These are phyloP conservation scores for Cucurbita ficifolia DNA, from an alignment of 306 rosid genomes.

Conservation along the genomic window DNA sequence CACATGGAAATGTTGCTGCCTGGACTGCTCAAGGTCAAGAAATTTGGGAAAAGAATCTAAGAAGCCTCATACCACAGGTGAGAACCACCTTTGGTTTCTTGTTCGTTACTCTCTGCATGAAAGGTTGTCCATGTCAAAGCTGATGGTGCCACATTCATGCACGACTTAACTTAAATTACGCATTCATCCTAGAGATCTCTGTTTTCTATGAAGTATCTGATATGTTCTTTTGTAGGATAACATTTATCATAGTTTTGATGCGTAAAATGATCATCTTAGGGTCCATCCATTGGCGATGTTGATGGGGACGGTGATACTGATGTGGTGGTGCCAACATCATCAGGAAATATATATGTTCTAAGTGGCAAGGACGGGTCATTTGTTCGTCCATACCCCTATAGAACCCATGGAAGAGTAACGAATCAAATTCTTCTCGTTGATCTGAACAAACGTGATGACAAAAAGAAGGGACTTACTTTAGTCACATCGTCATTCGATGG, in stretches of 20 bases:
- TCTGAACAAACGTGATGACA: slow-evolving; percentile 59
- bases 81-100: neutral
- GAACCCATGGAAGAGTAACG: slow-evolving; percentile 94
- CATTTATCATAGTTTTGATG: neutral
- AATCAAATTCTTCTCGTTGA: slow-evolving; percentile 88
- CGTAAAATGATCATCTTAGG: slow-evolving; percentile 29
- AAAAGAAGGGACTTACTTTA: slow-evolving; percentile 74
- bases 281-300: slow-evolving; percentile 79
- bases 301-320: slow-evolving; percentile 98
- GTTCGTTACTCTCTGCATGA: neutral
- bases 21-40: slow-evolving; percentile 85
- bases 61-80: slow-evolving; percentile 93
- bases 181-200: neutral
- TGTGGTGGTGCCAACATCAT: slow-evolving; percentile 76
- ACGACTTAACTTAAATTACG: neutral
- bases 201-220: neutral
- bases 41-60: slow-evolving; percentile 81
- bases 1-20: slow-evolving; percentile 92
- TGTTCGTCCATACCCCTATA: slow-evolving; percentile 69
- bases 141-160: neutral
- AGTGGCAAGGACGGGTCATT: slow-evolving; percentile 86
- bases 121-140: neutral
- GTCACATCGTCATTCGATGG: slow-evolving; percentile 94
- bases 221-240: neutral
- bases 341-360: slow-evolving; percentile 87